Evolutionary conservation across 73 alveolate genomes (phyloP), one percentile per base, ranked within the genome.

Genomic region (Paramecium octaurelia): DNA sequence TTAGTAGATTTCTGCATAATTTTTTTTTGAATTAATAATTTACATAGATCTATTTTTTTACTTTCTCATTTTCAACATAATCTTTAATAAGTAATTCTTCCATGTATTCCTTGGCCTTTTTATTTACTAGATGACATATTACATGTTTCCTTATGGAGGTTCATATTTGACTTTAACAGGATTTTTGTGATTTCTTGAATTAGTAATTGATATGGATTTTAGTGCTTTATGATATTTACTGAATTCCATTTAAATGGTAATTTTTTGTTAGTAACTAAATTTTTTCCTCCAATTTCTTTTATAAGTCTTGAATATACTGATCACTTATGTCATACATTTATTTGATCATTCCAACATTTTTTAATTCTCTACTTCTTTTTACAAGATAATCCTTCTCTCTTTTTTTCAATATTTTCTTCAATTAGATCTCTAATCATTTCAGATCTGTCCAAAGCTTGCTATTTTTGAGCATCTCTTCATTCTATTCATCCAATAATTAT

Each of bases 291-390:
- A 18, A 18, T 44, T 42, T 42, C 44, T 40, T 80, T 34, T 24
- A 29, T 43, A 80, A 43, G 8, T 44, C 9, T 24, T 46, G 23
- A 29, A 80, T 80, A 42, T 80, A 80, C 10, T 42, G 23, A 21
- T 80, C 91, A 80, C 91, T 80, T 8, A 80, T 80, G 18, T 80
- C 91, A 60, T 80, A 80, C 91, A 80, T 80, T 43, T 80, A 46
- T 46, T 80, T 80, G 44, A 80, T 29, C 44, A 80, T 34, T 44
- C 44, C 75, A 21, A 80, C 75, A 18, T 43, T 43, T 2, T 80
- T 43, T 16, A 80, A 23, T 43, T 80, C 91, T 46, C 73, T 80
- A 31, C 91, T 80, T 46, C 75, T 80, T 14, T 80, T 80, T 1
- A 24, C 73, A 21, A 80, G 29, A 46, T 80, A 75, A 24, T 80